Conservation (phyloP, 352 stramenopile genomes). For the Peronospora farinosa region DNA sequence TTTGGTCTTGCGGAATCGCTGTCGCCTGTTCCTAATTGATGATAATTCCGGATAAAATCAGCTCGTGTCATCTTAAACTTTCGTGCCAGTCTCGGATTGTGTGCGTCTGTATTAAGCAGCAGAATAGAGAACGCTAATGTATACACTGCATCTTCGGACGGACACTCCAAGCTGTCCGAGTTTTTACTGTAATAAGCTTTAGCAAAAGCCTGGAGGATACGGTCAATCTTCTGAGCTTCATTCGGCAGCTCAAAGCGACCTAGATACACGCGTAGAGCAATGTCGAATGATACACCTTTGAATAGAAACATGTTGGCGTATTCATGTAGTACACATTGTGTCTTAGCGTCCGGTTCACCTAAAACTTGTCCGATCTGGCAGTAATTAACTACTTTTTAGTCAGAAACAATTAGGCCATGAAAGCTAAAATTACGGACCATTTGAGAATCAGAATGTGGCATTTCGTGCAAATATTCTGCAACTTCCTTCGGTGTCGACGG, state of each 20-base stretch:
- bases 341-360: conserved; percentile 54
- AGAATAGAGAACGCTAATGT: conserved; percentile 71
- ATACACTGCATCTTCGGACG: conserved; percentile 69
- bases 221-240: conserved; percentile 82
- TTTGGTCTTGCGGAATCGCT: conserved; percentile 22
- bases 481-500: conserved; percentile 48
- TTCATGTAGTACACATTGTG: conserved; percentile 56
- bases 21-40: conserved; percentile 34
- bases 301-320: conserved; percentile 72
- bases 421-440: conserved; percentile 33
- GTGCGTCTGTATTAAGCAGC: conserved; percentile 76
- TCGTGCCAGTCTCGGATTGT: conserved; percentile 55
- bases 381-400: conserved; percentile 2
- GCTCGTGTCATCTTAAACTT: conserved; percentile 70
- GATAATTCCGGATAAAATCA: conserved; percentile 73
- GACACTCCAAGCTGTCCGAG: conserved; percentile 40
- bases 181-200: conserved; percentile 60
- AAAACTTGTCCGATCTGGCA: conserved; percentile 54
- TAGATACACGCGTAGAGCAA: conserved; percentile 67
- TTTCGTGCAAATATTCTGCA: conserved; percentile 55
- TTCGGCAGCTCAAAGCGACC: conserved; percentile 59
- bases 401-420: background rate
- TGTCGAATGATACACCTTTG: conserved; percentile 49
- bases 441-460: conserved; percentile 59
- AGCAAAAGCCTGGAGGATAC: conserved; percentile 75